Evolutionary conservation across 1,139 yeast genomes (phyloP).

Genomic region (Blastobotrys illinoisensis): DNA sequence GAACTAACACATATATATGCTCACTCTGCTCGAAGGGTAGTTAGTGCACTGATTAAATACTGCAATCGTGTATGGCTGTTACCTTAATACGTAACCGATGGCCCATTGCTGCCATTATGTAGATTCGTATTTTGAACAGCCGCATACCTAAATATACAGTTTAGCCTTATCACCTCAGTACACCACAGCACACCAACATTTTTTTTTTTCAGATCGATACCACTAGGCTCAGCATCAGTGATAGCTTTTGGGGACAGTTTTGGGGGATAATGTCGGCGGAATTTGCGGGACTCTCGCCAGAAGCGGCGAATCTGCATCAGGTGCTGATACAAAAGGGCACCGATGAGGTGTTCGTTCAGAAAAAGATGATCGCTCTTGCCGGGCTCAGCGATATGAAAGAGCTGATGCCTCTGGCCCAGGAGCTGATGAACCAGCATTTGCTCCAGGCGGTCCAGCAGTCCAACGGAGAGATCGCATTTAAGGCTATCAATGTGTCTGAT

Average conservation of each 20-base stretch:
- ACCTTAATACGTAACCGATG: too few relatives aligned
- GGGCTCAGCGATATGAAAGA: conserved; percentile 15
- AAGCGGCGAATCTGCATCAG: conserved; percentile 52
- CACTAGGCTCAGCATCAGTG: background rate
- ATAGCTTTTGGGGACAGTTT: too few relatives aligned
- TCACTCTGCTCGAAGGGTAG: too few relatives aligned
- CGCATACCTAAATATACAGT: background rate
- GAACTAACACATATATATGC: too few relatives aligned
- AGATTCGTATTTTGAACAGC: too few relatives aligned
- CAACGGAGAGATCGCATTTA: conserved; percentile 66
- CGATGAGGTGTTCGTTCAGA: conserved; percentile 40
- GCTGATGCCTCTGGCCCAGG: conserved; percentile 22
- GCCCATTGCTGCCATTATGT: too few relatives aligned
- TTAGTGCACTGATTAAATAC: too few relatives aligned
- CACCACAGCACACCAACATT: background rate
- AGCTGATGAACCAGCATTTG: conserved; percentile 41
- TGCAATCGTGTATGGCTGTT: too few relatives aligned
- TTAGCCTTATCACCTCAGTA: background rate
- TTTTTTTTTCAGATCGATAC: background rate
- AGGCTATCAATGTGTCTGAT: conserved; percentile 44
- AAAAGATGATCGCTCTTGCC: conserved; percentile 41
- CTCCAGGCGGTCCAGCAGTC: conserved; percentile 55
- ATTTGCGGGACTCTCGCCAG: conserved; percentile 30
- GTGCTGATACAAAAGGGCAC: conserved; percentile 41
- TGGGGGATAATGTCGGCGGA: conserved; percentile 9